Percentiles rank a stretch among this genome's conserved stretches.
Evolutionary conservation across 2,329 filamentous ascomycete genomes (phyloP).

Genomic region (Plectosphaerella plurivora): DNA sequence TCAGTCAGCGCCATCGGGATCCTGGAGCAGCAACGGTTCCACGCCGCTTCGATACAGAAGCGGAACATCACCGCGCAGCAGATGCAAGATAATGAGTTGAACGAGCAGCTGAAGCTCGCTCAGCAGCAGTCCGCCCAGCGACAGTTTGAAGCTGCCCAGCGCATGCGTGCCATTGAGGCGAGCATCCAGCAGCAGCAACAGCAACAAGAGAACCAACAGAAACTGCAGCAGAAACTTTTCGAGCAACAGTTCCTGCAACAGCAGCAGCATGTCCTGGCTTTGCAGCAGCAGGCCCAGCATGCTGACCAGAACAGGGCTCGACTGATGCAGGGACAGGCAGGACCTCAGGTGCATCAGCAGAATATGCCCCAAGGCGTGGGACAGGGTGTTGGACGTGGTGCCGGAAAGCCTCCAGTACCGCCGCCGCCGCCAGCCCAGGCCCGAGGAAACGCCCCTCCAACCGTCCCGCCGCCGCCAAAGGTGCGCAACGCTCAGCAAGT

Average conservation of each 20-base stretch:
- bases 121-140: background rate
- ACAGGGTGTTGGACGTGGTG: background rate
- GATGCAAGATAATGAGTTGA: background rate
- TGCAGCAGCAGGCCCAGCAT: background rate
- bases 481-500: background rate
- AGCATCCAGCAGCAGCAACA: background rate
- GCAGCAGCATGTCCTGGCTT: background rate
- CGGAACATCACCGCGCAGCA: background rate
- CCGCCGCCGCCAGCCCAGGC: background rate
- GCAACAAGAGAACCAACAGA: background rate
- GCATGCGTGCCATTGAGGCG: background rate
- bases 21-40: background rate
- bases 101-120: background rate
- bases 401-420: background rate
- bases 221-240: background rate
- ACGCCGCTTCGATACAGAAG: background rate
- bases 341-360: background rate
- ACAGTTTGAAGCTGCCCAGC: background rate
- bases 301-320: background rate
- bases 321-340: background rate
- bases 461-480: background rate
- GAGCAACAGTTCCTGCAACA: background rate
- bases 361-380: background rate
- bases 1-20: constrained; percentile 19
- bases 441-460: background rate